These are phyloP conservation scores for Pleurotus pulmonarius DNA, from an alignment of 768 basidiomycete species.

Conservation along the genomic window DNA sequence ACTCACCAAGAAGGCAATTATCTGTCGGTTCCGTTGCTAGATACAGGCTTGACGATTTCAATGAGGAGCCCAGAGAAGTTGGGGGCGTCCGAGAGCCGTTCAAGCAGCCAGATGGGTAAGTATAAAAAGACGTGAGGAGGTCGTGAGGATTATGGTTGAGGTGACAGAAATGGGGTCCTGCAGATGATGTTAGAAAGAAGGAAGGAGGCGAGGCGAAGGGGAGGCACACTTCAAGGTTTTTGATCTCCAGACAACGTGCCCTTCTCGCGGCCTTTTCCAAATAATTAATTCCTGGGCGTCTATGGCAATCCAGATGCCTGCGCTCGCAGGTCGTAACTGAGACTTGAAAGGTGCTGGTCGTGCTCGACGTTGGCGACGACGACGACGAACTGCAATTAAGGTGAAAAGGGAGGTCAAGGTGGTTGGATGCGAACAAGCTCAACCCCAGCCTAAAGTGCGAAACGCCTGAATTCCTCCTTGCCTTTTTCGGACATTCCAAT, in stretches of 20 bases:
- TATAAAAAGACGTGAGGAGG: constrained; percentile 45
- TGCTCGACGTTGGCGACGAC: background rate
- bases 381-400: background rate
- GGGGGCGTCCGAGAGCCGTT: background rate
- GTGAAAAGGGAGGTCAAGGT: background rate
- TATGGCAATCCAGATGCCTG: background rate
- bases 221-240: constrained; percentile 60
- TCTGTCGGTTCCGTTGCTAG: constrained; percentile 6
- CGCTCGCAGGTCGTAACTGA: background rate
- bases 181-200: constrained; percentile 38
- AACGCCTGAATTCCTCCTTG: background rate
- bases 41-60: constrained; percentile 9
- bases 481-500: background rate
- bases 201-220: constrained; percentile 55
- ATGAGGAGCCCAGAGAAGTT: constrained; percentile 24
- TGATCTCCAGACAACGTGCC: constrained; percentile 76
- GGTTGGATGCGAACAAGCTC: background rate
- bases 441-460: background rate
- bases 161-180: constrained; percentile 27
- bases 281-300: constrained; percentile 24
- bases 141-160: constrained; percentile 41
- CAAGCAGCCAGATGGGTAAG: constrained; percentile 39
- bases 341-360: background rate
- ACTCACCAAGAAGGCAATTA: constrained; percentile 6
- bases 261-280: constrained; percentile 49